Evolutionary conservation across 1,139 yeast genomes (phyloP).

Genomic region (Schwanniomyces etchellsii): DNA sequence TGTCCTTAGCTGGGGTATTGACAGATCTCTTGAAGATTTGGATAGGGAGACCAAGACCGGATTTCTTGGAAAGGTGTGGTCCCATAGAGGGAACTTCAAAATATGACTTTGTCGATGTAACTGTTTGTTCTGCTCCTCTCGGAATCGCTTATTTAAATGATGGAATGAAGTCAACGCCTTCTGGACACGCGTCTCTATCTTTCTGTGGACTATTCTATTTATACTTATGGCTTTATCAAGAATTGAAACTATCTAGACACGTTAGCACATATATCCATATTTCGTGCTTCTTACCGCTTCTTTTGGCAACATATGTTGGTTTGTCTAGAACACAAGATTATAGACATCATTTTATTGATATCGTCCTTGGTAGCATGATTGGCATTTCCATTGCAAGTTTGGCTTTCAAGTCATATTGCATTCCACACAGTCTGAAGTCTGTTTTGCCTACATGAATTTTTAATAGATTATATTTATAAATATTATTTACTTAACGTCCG

Average conservation of each 20-base stretch:
- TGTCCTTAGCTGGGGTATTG: slow-evolving; percentile 48
- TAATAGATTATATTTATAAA: not conserved
- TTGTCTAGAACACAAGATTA: slow-evolving; percentile 66
- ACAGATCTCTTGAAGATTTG: slow-evolving; percentile 67
- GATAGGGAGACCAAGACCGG: slow-evolving; percentile 82
- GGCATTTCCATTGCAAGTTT: slow-evolving; percentile 30
- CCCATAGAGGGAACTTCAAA: slow-evolving; percentile 35
- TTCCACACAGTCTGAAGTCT: too few relatives aligned
- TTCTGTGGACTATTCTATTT: slow-evolving; percentile 64
- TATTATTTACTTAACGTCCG: slow-evolving; percentile 28
- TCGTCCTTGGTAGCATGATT: slow-evolving; percentile 45
- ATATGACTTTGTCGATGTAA: slow-evolving; percentile 31
- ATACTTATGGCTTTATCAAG: slow-evolving; percentile 60
- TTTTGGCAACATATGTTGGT: slow-evolving; percentile 47
- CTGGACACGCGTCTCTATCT: slow-evolving; percentile 72
- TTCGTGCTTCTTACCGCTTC: slow-evolving; percentile 12
- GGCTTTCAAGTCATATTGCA: slow-evolving; percentile 12
- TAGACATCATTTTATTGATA: slow-evolving; percentile 70
- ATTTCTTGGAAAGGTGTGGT: slow-evolving; percentile 65
- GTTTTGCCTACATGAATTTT: slow-evolving; percentile 1
- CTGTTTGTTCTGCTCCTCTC: slow-evolving; percentile 33
- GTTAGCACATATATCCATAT: slow-evolving; percentile 12
- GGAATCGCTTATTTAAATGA: slow-evolving; percentile 54
- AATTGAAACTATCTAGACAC: slow-evolving; percentile 22
- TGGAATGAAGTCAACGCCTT: slow-evolving; percentile 77